Evolutionary conservation across 1,284 basidiomycete species (phyloP).

Genomic region (Macrocybe sp.): DNA sequence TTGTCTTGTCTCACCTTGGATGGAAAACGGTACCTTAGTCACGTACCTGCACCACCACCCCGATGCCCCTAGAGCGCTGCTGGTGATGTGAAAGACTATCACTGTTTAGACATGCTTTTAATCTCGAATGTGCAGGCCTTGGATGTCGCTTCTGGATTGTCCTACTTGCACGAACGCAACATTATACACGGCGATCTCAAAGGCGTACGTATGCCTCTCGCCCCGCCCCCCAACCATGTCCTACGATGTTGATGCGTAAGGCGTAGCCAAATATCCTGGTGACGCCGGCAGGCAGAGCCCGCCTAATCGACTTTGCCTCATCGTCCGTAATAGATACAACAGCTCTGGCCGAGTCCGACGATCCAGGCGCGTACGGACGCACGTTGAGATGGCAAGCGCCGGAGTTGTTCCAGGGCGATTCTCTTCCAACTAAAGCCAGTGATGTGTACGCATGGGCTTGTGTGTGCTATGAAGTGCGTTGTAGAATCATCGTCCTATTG

Average conservation of each 20-base stretch:
- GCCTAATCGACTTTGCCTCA: slow-evolving; percentile 25
- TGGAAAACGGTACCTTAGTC: not conserved
- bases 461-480: slow-evolving; percentile 5
- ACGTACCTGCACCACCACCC: not conserved
- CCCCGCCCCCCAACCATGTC: not conserved
- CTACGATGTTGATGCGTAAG: not conserved
- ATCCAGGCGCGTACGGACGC: not conserved
- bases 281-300: slow-evolving; percentile 15
- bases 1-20: slow-evolving; percentile 1
- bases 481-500: not conserved
- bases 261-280: slow-evolving; percentile 20
- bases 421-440: slow-evolving; percentile 1
- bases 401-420: not conserved
- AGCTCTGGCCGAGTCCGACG: slow-evolving; percentile 1
- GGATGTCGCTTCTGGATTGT: not conserved
- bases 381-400: slow-evolving; percentile 5
- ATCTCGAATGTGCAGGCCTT: not conserved
- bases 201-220: not conserved
- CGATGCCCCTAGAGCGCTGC: not conserved
- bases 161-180: not conserved
- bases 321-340: slow-evolving; percentile 13
- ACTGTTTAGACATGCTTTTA: not conserved
- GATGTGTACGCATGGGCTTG: slow-evolving; percentile 5
- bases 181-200: slow-evolving; percentile 2
- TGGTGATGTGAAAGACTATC: not conserved